phyloP scores from a whole-genome alignment of 1,284 basidiomycete genomes.

The Heterobasidion parviporum region DNA sequence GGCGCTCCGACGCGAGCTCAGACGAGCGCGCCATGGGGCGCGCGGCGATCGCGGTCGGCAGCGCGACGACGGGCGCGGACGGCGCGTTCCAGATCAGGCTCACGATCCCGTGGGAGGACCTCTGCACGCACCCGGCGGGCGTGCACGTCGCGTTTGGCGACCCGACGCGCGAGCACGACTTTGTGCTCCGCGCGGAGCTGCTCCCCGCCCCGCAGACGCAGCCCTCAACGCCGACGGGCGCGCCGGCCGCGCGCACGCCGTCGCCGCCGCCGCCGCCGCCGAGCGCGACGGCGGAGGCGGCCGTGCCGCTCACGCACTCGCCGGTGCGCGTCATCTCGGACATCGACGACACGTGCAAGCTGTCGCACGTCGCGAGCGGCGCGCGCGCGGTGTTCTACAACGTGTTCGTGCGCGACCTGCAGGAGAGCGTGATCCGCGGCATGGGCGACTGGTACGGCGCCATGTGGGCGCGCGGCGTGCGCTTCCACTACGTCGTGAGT shows the following conservation, averaged over 20 bases:
- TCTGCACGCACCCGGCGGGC: slow-evolving; percentile 53
- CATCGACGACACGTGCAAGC: slow-evolving; percentile 91
- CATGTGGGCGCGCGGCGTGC: slow-evolving; percentile 61
- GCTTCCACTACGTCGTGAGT: slow-evolving; percentile 84
- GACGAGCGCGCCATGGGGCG: slow-evolving; percentile 20
- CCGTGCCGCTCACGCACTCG: slow-evolving; percentile 44
- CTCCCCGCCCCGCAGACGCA: slow-evolving; percentile 14
- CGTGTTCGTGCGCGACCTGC: slow-evolving; percentile 70
- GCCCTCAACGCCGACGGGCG: neutral
- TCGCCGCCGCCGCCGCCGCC: slow-evolving; percentile 5
- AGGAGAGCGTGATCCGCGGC: slow-evolving; percentile 74
- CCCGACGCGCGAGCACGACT: slow-evolving; percentile 39
- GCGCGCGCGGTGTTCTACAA: slow-evolving; percentile 71
- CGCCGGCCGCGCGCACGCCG: neutral
- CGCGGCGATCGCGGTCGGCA: slow-evolving; percentile 38
- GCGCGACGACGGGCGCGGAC: slow-evolving; percentile 51
- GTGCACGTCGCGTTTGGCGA: slow-evolving; percentile 53
- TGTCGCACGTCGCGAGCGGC: slow-evolving; percentile 65
- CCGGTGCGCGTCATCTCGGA: slow-evolving; percentile 81
- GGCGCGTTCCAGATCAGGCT: slow-evolving; percentile 67
- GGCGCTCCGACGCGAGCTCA: slow-evolving; percentile 8
- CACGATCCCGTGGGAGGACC: slow-evolving; percentile 55
- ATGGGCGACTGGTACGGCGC: slow-evolving; percentile 79
- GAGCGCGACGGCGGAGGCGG: slow-evolving; percentile 20
- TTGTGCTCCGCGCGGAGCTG: slow-evolving; percentile 49